Evolutionary conservation across 345 rosid species (phyloP).

Genomic region (Gossypium herbaceum): DNA sequence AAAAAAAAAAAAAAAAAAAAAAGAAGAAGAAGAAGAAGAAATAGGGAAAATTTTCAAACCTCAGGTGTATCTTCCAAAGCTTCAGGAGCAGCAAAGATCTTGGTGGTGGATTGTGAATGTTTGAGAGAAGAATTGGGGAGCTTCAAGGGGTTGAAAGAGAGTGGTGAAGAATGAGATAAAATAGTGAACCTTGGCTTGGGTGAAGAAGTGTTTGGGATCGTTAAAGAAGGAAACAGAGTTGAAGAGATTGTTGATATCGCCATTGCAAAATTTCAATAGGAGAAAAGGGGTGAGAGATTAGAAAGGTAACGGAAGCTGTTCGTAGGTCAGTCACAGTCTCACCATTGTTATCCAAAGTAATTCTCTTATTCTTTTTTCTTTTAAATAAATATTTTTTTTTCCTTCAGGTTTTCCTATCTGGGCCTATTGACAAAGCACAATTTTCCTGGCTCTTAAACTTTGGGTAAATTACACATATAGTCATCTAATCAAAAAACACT

Average conservation of each 20-base stretch:
- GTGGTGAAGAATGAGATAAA: neutral
- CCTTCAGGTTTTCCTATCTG: no score
- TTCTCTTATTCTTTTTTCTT: neutral
- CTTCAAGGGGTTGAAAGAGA: neutral
- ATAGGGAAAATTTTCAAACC: neutral
- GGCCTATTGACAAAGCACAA: no score
- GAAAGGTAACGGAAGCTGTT: neutral
- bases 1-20: no score
- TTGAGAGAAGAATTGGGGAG: neutral
- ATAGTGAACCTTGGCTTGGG: neutral
- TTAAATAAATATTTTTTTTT: no score
- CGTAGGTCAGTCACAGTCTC: neutral
- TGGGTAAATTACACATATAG: no score
- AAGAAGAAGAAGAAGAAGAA: neutral
- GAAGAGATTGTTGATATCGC: neutral
- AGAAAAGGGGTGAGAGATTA: neutral
- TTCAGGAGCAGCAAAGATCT: constrained; percentile 61
- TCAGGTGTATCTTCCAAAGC: constrained; percentile 28
- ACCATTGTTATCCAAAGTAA: neutral
- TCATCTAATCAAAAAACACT: no score
- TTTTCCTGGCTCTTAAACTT: no score
- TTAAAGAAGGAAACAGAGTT: neutral
- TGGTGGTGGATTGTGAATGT: constrained; percentile 31
- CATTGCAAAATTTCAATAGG: neutral
- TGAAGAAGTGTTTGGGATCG: neutral